Percentiles rank a stretch among this genome's conserved stretches.
phyloP scores from a whole-genome alignment of 768 basidiomycete species.

The Pisolithus microcarpus region DNA sequence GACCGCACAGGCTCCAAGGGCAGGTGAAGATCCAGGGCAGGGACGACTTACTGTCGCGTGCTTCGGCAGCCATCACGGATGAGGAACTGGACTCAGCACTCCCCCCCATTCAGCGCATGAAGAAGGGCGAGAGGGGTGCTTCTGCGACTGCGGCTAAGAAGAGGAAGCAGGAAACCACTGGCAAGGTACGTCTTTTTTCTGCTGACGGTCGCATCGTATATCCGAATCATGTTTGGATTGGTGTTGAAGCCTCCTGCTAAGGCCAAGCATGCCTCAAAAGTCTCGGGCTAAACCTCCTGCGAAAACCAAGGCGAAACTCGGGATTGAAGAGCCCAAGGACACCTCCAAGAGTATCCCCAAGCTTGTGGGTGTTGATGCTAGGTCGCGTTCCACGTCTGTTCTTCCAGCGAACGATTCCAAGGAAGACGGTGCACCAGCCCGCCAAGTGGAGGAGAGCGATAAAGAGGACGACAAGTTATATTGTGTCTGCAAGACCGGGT shows the following conservation, averaged over 20 bases:
- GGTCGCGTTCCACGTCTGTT: slow-evolving; percentile 66
- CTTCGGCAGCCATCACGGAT: slow-evolving; percentile 8
- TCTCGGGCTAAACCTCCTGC: slow-evolving; percentile 24
- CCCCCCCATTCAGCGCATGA: slow-evolving; percentile 32
- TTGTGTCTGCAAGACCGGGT: slow-evolving; percentile 81
- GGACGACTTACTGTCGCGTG: neutral
- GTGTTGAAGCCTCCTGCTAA: slow-evolving; percentile 16
- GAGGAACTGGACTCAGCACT: slow-evolving; percentile 50
- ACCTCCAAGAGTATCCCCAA: slow-evolving; percentile 10
- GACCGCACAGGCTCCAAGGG: neutral
- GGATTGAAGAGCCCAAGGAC: slow-evolving; percentile 7
- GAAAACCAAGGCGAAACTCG: slow-evolving; percentile 27
- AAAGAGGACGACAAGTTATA: slow-evolving; percentile 58
- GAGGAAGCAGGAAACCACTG: slow-evolving; percentile 19
- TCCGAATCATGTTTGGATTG: neutral
- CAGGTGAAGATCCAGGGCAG: slow-evolving; percentile 5
- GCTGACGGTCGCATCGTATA: neutral
- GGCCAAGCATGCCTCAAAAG: slow-evolving; percentile 25
- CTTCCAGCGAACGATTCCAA: slow-evolving; percentile 43
- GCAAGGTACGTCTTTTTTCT: slow-evolving; percentile 13
- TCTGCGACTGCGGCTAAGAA: slow-evolving; percentile 21
- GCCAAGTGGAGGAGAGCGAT: slow-evolving; percentile 38
- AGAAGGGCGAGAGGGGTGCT: slow-evolving; percentile 13
- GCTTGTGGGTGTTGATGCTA: slow-evolving; percentile 27
- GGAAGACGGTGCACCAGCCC: slow-evolving; percentile 39